phyloP scores from a whole-genome alignment of 2,329 filamentous ascomycete species.

The Boeremia lycopersici region DNA sequence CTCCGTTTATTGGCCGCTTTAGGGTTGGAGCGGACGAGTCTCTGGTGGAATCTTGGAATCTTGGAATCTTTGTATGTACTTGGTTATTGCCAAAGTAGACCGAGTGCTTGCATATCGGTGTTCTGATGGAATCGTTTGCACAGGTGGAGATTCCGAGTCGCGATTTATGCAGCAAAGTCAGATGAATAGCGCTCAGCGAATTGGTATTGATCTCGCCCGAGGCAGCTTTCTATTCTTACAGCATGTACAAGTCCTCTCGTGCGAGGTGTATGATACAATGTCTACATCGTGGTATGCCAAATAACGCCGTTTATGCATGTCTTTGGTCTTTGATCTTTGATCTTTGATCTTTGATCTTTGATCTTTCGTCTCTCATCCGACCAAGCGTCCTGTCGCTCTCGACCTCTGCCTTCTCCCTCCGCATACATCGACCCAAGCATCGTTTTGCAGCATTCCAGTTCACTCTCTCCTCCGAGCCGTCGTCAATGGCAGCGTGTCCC shows the following conservation, averaged over 20 bases:
- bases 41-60: too few relatives aligned
- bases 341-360: not conserved
- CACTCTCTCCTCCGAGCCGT: not conserved
- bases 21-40: too few relatives aligned
- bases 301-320: conserved; percentile 4
- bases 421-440: not conserved
- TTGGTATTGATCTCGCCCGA: not conserved
- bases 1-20: not conserved
- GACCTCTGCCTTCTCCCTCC: too few relatives aligned
- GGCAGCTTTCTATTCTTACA: conserved; percentile 9
- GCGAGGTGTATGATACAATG: conserved; percentile 2
- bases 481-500: not conserved
- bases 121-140: too few relatives aligned
- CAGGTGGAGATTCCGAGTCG: not conserved
- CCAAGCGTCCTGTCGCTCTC: too few relatives aligned
- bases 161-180: not conserved
- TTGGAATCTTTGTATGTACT: too few relatives aligned
- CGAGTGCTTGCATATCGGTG: too few relatives aligned
- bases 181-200: not conserved
- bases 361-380: too few relatives aligned
- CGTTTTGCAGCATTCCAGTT: not conserved
- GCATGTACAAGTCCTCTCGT: not conserved
- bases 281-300: not conserved
- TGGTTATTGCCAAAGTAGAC: too few relatives aligned
- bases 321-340: not conserved